A percentile compares a stretch with the other conserved stretches of the same genome.
Evolutionary conservation across 495 filamentous ascomycete genomes (phyloP).

Genomic region (Schizothecium vesticola): DNA sequence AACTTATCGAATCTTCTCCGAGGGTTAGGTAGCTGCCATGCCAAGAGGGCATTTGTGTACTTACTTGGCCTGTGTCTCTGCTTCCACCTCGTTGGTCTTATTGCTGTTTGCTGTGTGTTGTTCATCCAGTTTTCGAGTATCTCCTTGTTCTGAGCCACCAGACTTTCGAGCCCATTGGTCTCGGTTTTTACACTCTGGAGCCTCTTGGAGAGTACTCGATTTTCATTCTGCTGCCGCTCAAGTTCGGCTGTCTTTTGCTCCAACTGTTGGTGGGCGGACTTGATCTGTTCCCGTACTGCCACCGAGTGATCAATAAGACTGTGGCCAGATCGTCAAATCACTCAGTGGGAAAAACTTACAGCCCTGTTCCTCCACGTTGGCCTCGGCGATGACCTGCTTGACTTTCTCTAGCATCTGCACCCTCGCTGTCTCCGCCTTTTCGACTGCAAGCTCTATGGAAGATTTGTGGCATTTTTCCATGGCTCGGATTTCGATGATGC

Average conservation of each 20-base stretch:
- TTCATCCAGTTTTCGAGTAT: slow-evolving; percentile 26
- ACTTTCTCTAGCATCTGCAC: slow-evolving; percentile 31
- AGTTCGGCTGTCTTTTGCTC: slow-evolving; percentile 29
- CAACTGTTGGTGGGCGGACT: slow-evolving; percentile 19
- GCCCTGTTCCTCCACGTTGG: slow-evolving; percentile 21
- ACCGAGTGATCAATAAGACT: background rate
- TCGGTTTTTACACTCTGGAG: slow-evolving; percentile 17
- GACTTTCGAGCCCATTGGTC: slow-evolving; percentile 22
- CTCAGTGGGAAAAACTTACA: slow-evolving; percentile 19
- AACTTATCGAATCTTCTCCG: slow-evolving; percentile 7
- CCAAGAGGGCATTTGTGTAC: background rate
- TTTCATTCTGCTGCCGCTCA: slow-evolving; percentile 20
- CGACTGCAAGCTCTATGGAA: slow-evolving; percentile 21
- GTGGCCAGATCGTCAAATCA: no score
- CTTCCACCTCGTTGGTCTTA: background rate
- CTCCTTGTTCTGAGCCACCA: slow-evolving; percentile 27
- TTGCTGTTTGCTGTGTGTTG: slow-evolving; percentile 10
- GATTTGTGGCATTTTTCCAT: slow-evolving; percentile 16
- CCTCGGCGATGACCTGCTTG: slow-evolving; percentile 20
- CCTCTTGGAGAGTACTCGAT: slow-evolving; percentile 19
- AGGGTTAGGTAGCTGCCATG: background rate
- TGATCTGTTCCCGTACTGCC: slow-evolving; percentile 13
- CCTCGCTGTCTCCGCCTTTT: slow-evolving; percentile 27
- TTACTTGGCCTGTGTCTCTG: slow-evolving; percentile 2
- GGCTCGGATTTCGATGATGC: slow-evolving; percentile 21